These are phyloP conservation scores for Wickerhamiella australiensis DNA, from an alignment of 805 yeast species.

Conservation along the genomic window DNA sequence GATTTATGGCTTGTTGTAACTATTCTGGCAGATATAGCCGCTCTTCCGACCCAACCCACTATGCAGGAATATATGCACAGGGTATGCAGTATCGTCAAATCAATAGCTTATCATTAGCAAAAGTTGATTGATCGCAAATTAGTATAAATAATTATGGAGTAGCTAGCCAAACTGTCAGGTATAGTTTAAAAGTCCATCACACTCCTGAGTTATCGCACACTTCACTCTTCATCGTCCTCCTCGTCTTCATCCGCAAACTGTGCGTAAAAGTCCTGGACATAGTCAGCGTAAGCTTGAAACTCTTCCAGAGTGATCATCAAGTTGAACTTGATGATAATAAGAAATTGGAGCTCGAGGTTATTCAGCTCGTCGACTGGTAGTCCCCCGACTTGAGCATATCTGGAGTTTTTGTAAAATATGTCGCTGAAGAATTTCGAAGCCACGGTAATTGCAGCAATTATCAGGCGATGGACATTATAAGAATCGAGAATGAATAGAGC, in stretches of 20 bases:
- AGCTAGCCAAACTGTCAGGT: no score
- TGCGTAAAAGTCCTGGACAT: slow-evolving; percentile 31
- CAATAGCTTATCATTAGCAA: no score
- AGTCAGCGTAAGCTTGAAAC: slow-evolving; percentile 78
- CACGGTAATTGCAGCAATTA: slow-evolving; percentile 90
- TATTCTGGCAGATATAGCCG: no score
- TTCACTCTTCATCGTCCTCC: neutral
- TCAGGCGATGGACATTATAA: slow-evolving; percentile 84
- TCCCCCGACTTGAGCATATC: slow-evolving; percentile 92
- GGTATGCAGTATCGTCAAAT: no score
- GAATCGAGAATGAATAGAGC: slow-evolving; percentile 91
- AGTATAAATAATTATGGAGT: neutral
- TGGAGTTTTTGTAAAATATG: slow-evolving; percentile 82
- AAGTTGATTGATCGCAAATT: neutral
- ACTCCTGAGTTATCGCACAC: no score
- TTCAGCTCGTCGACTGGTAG: slow-evolving; percentile 72
- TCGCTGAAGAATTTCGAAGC: slow-evolving; percentile 91
- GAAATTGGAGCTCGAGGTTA: slow-evolving; percentile 80
- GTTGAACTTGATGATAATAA: slow-evolving; percentile 72
- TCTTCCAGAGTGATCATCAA: slow-evolving; percentile 83
- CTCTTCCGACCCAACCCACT: no score
- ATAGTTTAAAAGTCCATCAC: no score
- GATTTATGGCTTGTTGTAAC: no score
- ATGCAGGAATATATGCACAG: no score
- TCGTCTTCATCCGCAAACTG: neutral